Conservation (phyloP, 805 yeast genomes). For the Wickerhamomyces mucosus region DNA sequence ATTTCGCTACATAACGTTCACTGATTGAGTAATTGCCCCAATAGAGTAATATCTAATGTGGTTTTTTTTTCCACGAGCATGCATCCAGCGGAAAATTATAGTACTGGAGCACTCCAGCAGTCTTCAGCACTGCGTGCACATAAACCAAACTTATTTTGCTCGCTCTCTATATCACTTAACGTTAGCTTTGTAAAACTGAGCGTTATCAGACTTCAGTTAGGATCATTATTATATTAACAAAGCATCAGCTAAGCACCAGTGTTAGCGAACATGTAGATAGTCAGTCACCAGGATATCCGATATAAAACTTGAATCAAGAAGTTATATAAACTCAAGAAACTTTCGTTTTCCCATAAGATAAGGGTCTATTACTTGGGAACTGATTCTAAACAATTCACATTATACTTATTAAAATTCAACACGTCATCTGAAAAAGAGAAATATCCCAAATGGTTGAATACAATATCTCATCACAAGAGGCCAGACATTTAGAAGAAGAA, state of each 20-base stretch:
- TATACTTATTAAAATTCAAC: neutral
- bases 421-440: neutral
- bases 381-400: neutral
- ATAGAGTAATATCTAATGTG: no score
- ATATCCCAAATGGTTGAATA: slow-evolving; percentile 19
- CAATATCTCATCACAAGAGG: slow-evolving; percentile 51
- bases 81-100: no score
- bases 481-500: slow-evolving; percentile 59
- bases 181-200: no score
- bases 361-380: neutral
- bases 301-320: neutral
- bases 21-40: no score
- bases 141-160: no score
- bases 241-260: neutral
- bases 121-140: no score
- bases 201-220: neutral
- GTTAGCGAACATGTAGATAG: neutral
- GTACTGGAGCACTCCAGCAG: no score
- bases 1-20: no score
- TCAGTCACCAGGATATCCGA: no score
- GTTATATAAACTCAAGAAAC: neutral
- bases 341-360: neutral
- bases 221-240: no score
- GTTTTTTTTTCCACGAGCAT: no score
- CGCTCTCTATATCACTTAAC: slow-evolving; percentile 1